A percentile compares a stretch with the other conserved stretches of the same genome.
Conservation (phyloP, 2,329 filamentous ascomycete species). For the Penicillium sp. region DNA sequence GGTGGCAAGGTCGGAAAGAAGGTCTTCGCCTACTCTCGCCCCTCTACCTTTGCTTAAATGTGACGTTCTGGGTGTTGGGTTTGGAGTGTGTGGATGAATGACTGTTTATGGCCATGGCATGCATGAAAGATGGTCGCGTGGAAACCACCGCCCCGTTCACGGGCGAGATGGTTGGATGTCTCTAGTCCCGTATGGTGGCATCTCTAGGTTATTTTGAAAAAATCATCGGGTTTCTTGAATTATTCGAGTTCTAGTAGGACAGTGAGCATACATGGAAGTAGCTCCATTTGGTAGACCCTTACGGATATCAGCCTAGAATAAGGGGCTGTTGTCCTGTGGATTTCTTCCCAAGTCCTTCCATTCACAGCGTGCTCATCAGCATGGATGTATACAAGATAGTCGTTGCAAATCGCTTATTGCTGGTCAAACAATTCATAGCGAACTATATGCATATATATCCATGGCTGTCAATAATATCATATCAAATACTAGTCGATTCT, state of each 20-base stretch:
- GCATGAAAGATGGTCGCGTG: slow-evolving; percentile 39
- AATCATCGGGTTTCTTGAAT: slow-evolving; percentile 35
- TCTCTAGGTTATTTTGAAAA: slow-evolving; percentile 41
- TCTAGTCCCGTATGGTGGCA: slow-evolving; percentile 42
- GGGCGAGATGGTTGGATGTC: slow-evolving; percentile 41
- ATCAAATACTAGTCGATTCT: not conserved
- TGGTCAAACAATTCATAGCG: not conserved
- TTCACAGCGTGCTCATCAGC: not conserved
- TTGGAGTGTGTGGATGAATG: slow-evolving; percentile 43
- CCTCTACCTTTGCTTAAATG: slow-evolving; percentile 94
- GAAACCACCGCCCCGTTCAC: slow-evolving; percentile 35
- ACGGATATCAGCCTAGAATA: not conserved
- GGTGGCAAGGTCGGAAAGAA: slow-evolving; percentile 77
- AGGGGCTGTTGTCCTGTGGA: not conserved
- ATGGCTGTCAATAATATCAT: not conserved
- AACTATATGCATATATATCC: not conserved
- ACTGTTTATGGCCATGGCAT: slow-evolving; percentile 45
- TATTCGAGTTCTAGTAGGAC: slow-evolving; percentile 14
- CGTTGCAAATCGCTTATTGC: not conserved
- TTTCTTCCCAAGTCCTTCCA: not conserved
- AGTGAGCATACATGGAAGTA: not conserved
- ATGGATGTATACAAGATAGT: not conserved
- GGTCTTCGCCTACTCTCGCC: slow-evolving; percentile 88
- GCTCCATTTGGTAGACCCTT: not conserved
- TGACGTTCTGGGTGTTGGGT: slow-evolving; percentile 36